Conservation (phyloP, 2,329 filamentous ascomycete species). For the Davidsoniella virescens region DNA sequence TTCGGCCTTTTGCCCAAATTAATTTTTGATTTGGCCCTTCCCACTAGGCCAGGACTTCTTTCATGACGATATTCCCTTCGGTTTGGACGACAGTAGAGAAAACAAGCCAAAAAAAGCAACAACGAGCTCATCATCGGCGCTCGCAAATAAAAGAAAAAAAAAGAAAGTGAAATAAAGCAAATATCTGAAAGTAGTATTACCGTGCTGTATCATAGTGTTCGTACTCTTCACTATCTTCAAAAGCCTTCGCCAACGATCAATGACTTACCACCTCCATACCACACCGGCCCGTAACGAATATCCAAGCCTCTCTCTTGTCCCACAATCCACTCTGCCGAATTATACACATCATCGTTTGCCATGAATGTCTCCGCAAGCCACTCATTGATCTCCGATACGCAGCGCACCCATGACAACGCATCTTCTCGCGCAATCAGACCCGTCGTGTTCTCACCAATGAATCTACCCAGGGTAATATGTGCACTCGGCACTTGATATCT, state of each 20-base stretch:
- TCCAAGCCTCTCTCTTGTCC: constrained; percentile 72
- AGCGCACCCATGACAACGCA: constrained; percentile 52
- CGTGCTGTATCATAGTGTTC: not conserved
- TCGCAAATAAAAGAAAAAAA: constrained; percentile 3
- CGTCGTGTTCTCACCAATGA: constrained; percentile 30
- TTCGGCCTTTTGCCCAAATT: not conserved
- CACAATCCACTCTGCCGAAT: constrained; percentile 59
- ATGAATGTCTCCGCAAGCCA: constrained; percentile 35
- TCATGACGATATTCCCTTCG: not conserved
- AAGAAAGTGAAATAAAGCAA: constrained; percentile 1
- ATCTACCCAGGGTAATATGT: constrained; percentile 76
- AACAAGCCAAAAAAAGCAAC: not conserved
- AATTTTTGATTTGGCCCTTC: no score
- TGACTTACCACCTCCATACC: constrained; percentile 73
- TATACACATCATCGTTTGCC: constrained; percentile 51
- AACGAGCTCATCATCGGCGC: not conserved
- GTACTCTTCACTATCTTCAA: constrained; percentile 18
- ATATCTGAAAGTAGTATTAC: not conserved
- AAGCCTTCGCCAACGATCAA: constrained; percentile 48
- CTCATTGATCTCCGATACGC: constrained; percentile 60
- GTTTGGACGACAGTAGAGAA: not conserved
- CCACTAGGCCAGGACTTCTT: not conserved
- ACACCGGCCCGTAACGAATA: constrained; percentile 56
- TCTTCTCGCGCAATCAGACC: constrained; percentile 25
- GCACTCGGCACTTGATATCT: constrained; percentile 80